Percentiles rank a stretch among this genome's conserved stretches.
These are phyloP conservation scores for Pleurotus pulmonarius DNA, from an alignment of 768 basidiomycete species.

Conservation along the genomic window DNA sequence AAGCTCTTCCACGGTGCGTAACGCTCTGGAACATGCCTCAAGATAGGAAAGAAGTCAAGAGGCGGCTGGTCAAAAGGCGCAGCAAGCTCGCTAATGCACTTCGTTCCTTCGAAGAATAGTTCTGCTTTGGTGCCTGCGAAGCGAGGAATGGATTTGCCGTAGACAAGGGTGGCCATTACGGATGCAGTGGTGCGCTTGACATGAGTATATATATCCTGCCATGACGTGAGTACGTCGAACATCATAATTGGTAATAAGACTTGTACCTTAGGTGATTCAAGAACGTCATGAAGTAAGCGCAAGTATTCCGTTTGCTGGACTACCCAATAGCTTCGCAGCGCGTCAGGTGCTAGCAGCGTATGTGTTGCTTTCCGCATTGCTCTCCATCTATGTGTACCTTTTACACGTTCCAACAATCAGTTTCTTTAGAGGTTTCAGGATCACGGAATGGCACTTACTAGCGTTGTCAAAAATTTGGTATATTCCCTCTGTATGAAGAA, in stretches of 20 bases:
- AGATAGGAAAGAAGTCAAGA: conserved; percentile 12
- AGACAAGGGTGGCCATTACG: conserved; percentile 11
- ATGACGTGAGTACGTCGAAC: not conserved
- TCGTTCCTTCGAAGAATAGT: conserved; percentile 2
- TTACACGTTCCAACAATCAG: not conserved
- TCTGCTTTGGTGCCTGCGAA: conserved; percentile 7
- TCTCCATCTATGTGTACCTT: conserved; percentile 10
- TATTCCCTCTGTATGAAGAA: conserved; percentile 14
- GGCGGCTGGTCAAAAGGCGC: conserved; percentile 11
- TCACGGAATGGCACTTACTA: not conserved
- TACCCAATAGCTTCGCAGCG: conserved; percentile 14
- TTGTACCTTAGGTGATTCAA: conserved; percentile 22
- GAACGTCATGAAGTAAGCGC: conserved; percentile 25
- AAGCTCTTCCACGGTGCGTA: conserved; percentile 15
- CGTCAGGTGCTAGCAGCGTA: conserved; percentile 16
- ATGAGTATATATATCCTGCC: conserved; percentile 8
- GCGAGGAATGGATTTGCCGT: conserved; percentile 10
- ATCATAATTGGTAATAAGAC: conserved; percentile 8
- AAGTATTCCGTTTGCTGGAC: conserved; percentile 22
- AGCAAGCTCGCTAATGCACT: not conserved
- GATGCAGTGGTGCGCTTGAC: conserved; percentile 9
- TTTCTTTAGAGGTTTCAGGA: not conserved
- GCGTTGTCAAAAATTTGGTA: conserved; percentile 14
- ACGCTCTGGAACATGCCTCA: conserved; percentile 14
- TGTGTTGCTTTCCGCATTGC: conserved; percentile 13